Conservation (phyloP, 768 basidiomycete species). For the Lactifluus hygrophoroides region DNA sequence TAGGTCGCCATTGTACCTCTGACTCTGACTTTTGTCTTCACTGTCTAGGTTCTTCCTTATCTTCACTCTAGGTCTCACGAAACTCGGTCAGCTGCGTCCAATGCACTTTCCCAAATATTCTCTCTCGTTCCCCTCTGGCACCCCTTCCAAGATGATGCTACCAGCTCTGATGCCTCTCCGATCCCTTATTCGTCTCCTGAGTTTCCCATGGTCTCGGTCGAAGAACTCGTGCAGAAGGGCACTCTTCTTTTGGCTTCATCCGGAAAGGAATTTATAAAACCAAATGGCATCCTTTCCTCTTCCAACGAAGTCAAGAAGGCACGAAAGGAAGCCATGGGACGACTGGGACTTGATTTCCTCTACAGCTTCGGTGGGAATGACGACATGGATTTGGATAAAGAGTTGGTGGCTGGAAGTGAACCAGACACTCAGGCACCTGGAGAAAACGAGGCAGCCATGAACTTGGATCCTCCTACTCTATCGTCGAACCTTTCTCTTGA, state of each 20-base stretch:
- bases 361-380: conserved; percentile 62
- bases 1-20: not conserved
- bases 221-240: conserved; percentile 65
- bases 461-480: conserved; percentile 29
- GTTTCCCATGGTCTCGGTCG: conserved; percentile 70
- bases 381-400: conserved; percentile 81
- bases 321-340: conserved; percentile 80
- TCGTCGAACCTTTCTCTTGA: conserved; percentile 40
- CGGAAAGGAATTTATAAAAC: conserved; percentile 83
- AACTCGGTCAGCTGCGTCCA: conserved; percentile 82
- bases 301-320: conserved; percentile 79
- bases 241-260: conserved; percentile 83
- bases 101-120: conserved; percentile 83
- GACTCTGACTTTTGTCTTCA: not conserved
- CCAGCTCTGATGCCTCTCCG: conserved; percentile 22
- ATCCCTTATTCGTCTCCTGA: conserved; percentile 36
- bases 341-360: conserved; percentile 81
- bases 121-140: conserved; percentile 75
- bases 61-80: conserved; percentile 90
- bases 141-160: conserved; percentile 34
- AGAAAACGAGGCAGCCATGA: conserved; percentile 28
- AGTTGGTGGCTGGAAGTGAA: conserved; percentile 49
- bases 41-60: conserved; percentile 72
- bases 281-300: conserved; percentile 60
- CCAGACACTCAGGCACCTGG: conserved; percentile 33